Evolutionary conservation across 345 rosid species (phyloP), one percentile per base, ranked within the genome.

Genomic region (Gossypium sturtianum): DNA sequence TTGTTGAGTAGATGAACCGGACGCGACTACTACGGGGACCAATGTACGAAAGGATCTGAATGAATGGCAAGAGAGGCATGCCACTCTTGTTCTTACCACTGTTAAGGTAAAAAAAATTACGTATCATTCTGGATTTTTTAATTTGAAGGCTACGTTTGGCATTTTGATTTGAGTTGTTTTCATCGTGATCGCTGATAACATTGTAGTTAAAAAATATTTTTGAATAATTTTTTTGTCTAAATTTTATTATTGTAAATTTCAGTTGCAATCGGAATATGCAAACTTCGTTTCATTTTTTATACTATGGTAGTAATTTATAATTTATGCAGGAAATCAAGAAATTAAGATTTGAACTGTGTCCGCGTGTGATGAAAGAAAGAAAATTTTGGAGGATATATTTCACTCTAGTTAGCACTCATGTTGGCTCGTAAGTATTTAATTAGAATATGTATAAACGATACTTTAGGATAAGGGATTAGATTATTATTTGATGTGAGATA

Each of bases 31-130:
- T 2, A 73, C 79, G 27, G 81, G 49, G 17, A 84, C 98, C 9
- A 94, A 92, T 82, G 93, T 94, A 13, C 82, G 97, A 81, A 89
- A 83, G 82, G 98, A 94, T 90, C 92, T 94, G 6, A 86, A 86
- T 2, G 93, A 90, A 75, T 94, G 98, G 98, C 98, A 94, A 73
- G 97, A 93, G 88, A 88, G 86, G 74, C 98, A 94, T 77, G 98
- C 98, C 54, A 89, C 93, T 54, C 92, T 94, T 56, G 97, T 94
- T 80, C 97, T 94, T 66, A 81, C 87, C 44, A 88, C 92, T 27
- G 97, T 94, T 48, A 92, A 94, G 97, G 98, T 92, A 70, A 29
- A 53, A 34, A 15, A 13, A 15, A 15, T 25, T 41, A 43, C 69
- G 22, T n/a, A 9, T 3, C 15, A 41, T 64, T 64, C 11, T 64